Evolutionary conservation across 148 eudicot genomes (phyloP).

Genomic region (Euryodendron excelsum): DNA sequence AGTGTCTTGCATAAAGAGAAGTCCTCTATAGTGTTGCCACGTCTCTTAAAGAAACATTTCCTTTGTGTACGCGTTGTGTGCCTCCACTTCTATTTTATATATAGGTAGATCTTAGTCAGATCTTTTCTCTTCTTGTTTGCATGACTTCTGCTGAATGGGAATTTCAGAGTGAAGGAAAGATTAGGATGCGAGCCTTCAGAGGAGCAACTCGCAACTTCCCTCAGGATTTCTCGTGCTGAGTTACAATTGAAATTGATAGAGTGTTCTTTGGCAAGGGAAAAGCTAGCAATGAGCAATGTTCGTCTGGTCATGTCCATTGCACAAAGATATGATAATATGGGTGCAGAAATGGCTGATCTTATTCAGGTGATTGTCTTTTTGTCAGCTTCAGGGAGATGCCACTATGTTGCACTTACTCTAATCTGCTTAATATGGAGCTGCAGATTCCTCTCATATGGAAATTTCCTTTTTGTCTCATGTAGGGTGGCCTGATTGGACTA

Average conservation of each 20-base stretch:
- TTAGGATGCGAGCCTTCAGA: constrained; percentile 88
- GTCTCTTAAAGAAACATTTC: too few relatives aligned
- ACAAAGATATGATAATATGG: constrained; percentile 83
- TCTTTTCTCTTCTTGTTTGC: background rate
- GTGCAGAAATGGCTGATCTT: constrained; percentile 95
- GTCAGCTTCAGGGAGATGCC: background rate
- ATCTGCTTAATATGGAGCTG: background rate
- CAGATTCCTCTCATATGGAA: constrained; percentile 2
- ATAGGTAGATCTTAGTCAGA: too few relatives aligned
- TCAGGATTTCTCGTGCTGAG: constrained; percentile 62
- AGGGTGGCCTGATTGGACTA: constrained; percentile 94
- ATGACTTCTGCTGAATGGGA: constrained; percentile 10
- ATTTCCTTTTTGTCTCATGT: constrained; percentile 15
- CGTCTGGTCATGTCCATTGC: constrained; percentile 97
- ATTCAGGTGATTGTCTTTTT: constrained; percentile 55
- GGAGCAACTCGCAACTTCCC: constrained; percentile 73
- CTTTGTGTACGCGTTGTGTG: too few relatives aligned
- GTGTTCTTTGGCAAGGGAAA: constrained; percentile 84
- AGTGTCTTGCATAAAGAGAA: too few relatives aligned
- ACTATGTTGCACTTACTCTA: background rate
- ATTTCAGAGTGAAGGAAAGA: constrained; percentile 68
- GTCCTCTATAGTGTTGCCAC: too few relatives aligned
- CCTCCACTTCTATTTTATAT: too few relatives aligned
- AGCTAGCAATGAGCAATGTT: constrained; percentile 88
- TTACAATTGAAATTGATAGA: constrained; percentile 65